These are phyloP conservation scores for Lepidopterella palustris DNA, from an alignment of 495 filamentous ascomycete genomes.

Conservation along the genomic window DNA sequence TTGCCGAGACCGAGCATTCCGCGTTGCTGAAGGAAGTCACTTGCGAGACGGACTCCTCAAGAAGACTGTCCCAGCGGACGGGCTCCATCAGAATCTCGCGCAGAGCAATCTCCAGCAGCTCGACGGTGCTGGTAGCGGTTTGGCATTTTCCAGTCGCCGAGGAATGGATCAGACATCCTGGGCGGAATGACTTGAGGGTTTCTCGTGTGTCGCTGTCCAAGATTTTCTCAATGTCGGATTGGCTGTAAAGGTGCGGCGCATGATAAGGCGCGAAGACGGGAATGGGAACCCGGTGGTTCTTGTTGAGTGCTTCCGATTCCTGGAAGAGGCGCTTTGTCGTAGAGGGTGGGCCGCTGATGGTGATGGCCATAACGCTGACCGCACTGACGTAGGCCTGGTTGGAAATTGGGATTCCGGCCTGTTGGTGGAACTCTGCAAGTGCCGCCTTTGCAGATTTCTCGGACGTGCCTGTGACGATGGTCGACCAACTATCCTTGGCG, in stretches of 20 bases:
- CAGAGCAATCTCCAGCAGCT: slow-evolving; percentile 32
- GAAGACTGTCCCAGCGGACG: slow-evolving; percentile 40
- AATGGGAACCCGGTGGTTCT: slow-evolving; percentile 53
- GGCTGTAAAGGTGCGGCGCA: slow-evolving; percentile 62
- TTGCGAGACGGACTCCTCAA: slow-evolving; percentile 36
- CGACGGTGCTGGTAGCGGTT: slow-evolving; percentile 32
- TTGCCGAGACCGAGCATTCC: slow-evolving; percentile 30
- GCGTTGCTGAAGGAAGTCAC: slow-evolving; percentile 29
- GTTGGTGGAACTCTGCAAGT: slow-evolving; percentile 47
- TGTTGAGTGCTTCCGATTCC: slow-evolving; percentile 44
- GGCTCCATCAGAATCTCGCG: slow-evolving; percentile 38
- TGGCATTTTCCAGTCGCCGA: slow-evolving; percentile 38
- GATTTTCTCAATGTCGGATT: slow-evolving; percentile 55
- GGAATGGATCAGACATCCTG: slow-evolving; percentile 35
- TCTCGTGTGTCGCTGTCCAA: slow-evolving; percentile 40
- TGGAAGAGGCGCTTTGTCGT: slow-evolving; percentile 54
- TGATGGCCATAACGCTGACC: slow-evolving; percentile 59
- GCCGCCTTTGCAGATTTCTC: slow-evolving; percentile 41
- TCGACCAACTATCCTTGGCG: slow-evolving; percentile 51
- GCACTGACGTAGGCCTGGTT: slow-evolving; percentile 69
- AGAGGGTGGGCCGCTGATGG: slow-evolving; percentile 71
- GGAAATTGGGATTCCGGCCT: slow-evolving; percentile 53
- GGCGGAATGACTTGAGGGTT: slow-evolving; percentile 35
- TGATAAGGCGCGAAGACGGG: slow-evolving; percentile 79
- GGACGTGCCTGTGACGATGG: slow-evolving; percentile 43